Evolutionary conservation across 257 asterid genomes (phyloP), one percentile per base, ranked within the genome.

Genomic region (Eucommia ulmoides): DNA sequence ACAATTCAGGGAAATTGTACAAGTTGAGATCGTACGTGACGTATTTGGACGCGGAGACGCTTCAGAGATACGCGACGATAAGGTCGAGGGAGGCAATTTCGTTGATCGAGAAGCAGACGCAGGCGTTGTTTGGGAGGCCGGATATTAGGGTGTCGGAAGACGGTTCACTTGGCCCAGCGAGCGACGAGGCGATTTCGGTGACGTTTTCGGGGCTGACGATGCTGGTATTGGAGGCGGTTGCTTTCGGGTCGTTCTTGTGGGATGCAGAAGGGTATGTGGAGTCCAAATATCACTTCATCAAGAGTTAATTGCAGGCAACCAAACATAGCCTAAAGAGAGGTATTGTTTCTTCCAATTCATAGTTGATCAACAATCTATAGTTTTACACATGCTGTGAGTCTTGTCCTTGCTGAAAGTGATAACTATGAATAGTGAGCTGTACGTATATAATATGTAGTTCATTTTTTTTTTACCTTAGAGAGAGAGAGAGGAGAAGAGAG

Each of bases 141-240:
- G 45, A 38, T 38, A 38, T 38, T 3, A 38, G 17, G 45, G n/a
- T 38, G 12, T 16, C 45, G 3, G 45, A 14, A 38, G 15, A 2
- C n/a, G 45, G 45, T 38, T 38, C 45, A 3, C 45, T 38, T 15
- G 45, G n/a, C 5, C 6, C 17, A 38, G 12, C 45, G 12, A 1
- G 1, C n/a, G 45, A 38, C n/a, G 45, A 38, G n/a, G 45, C n/a
- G 45, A 6, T 38, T 38, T 7, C 45, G 12, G 45, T 38, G 8
- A 38, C 45, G n/a, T 38, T 38, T 19, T 38, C 45, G 6, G 45
- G 45, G n/a, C n/a, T 38, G 45, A 38, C 45, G n/a, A 38, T 38
- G 45, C 45, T 38, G 45, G 45, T 38, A 15, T 38, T 38, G 45
- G 45, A 38, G 45, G 45, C 45, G n/a, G 45, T 38, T 8, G 45